Base-by-base conservation (phyloP, 2,329 filamentous ascomycete species). In the Rhynchosporium graminicola region DNA sequence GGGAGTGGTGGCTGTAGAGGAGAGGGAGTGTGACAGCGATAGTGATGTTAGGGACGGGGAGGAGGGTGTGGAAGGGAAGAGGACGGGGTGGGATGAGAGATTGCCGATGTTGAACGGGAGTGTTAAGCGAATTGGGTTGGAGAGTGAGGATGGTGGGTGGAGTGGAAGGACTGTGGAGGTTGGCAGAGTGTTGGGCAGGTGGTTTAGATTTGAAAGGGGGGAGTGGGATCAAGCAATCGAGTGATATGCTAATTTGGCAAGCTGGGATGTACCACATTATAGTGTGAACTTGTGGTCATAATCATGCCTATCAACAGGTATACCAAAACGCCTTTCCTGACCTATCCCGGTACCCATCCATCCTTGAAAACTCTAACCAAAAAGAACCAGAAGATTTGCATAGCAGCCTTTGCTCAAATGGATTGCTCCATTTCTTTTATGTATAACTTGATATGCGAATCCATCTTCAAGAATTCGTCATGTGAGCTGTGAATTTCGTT, bases 351-450 rank as follows among this genome's bases (percentile, higher is more conserved):
- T 57, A 33, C 47, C 48, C 51, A 38, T 7, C 56, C 43, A 60
- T 38, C 13, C 47, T 60, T 61, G 59, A 56, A 43, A 47, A 54
- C n/a, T 45, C 60, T 60, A 46, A 20, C 28, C n/a, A 61, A 56
- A 56, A 60, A 63, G 46, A 63, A 61, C 63, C 51, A 63, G 38
- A 67, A 61, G 64, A 45, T 26, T 62, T 29, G 57, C 55, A 60
- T 12, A 36, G 4, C 28, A 66, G 59, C 13, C 54, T 20, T 20
- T 36, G n/a, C 29, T 63, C 52, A 71, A 42, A 95, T 85, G 61
- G 88, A 89, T 77, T 97, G 93, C 78, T 98, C 95, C 93, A 99
- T 97, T 82, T 99, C 95, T 4, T 91, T 96, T 73, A 99, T 96
- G 80, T 99, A 99, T 66, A 98, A 82, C 77, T 93, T 94, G 76